phyloP scores from a whole-genome alignment of 2,329 filamentous ascomycete species.

The Cercospora brassicicola region DNA sequence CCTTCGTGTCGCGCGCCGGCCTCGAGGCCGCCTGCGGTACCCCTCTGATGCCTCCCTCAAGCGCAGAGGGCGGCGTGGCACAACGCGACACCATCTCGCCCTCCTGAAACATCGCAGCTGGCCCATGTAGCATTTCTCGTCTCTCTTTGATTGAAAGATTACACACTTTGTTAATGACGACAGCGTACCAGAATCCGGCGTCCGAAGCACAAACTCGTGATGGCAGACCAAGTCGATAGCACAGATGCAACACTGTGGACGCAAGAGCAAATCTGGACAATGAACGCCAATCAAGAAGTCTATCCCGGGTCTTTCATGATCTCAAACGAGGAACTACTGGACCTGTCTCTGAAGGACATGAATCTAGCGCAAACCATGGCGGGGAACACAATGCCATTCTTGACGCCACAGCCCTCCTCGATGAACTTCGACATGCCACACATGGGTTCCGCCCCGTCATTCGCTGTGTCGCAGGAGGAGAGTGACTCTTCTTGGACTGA shows the following conservation, averaged over 20 bases:
- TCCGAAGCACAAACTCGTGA: background rate
- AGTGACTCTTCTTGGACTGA: conserved; percentile 21
- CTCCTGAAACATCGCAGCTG: background rate
- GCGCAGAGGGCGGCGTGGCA: conserved; percentile 4
- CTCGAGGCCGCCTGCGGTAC: background rate
- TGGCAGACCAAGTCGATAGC: background rate
- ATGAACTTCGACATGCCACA: background rate
- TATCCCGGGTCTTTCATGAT: conserved; percentile 3
- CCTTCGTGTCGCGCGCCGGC: background rate
- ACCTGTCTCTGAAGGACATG: conserved; percentile 4
- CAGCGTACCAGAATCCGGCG: background rate
- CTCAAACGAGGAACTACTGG: conserved; percentile 7
- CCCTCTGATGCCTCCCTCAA: conserved; percentile 4
- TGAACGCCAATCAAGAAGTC: background rate
- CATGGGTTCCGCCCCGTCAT: background rate
- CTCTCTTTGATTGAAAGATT: conserved; percentile 1
- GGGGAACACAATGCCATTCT: background rate
- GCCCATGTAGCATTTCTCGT: background rate
- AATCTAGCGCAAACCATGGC: background rate
- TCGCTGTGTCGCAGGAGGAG: conserved; percentile 8
- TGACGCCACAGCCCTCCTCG: background rate
- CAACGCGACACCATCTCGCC: background rate
- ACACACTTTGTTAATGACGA: conserved; percentile 7
- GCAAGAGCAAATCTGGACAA: conserved; percentile 2
- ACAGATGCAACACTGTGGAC: background rate